Conservation (phyloP, 2,329 filamentous ascomycete genomes). For the Sclerotinia minor region DNA sequence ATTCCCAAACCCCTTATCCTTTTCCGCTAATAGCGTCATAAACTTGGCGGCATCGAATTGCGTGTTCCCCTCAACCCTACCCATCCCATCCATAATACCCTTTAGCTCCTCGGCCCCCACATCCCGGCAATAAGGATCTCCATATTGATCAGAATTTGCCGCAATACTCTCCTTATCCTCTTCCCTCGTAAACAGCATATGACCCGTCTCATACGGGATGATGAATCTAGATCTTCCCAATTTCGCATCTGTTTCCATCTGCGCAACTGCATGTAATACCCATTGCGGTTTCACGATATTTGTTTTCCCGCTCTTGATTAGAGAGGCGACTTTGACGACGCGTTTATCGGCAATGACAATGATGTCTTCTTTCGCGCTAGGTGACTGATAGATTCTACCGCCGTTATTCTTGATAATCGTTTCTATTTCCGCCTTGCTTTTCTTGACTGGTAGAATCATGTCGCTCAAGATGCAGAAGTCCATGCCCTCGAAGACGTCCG, state of each 20-base stretch:
- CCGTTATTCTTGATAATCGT: constrained; percentile 79
- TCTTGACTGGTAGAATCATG: constrained; percentile 66
- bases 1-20: constrained; percentile 52
- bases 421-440: constrained; percentile 77
- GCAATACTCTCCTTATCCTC: constrained; percentile 55
- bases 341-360: constrained; percentile 78
- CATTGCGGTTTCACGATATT: constrained; percentile 79
- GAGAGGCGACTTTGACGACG: constrained; percentile 76
- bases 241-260: constrained; percentile 51
- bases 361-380: constrained; percentile 60
- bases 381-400: constrained; percentile 74
- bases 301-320: constrained; percentile 69
- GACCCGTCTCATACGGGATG: constrained; percentile 60
- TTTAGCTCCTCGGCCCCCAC: constrained; percentile 63
- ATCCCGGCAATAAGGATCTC: constrained; percentile 81
- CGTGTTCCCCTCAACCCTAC: constrained; percentile 44
- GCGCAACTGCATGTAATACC: constrained; percentile 68
- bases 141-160: constrained; percentile 70
- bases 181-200: constrained; percentile 71
- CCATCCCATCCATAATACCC: constrained; percentile 51
- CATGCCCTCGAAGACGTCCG: constrained; percentile 70
- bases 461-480: constrained; percentile 85
- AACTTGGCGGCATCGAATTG: constrained; percentile 46
- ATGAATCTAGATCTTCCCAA: constrained; percentile 55
- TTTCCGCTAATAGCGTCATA: constrained; percentile 55